phyloP scores from a whole-genome alignment of 192 early-diverging fungal genomes.

The Coemansia sp. region DNA sequence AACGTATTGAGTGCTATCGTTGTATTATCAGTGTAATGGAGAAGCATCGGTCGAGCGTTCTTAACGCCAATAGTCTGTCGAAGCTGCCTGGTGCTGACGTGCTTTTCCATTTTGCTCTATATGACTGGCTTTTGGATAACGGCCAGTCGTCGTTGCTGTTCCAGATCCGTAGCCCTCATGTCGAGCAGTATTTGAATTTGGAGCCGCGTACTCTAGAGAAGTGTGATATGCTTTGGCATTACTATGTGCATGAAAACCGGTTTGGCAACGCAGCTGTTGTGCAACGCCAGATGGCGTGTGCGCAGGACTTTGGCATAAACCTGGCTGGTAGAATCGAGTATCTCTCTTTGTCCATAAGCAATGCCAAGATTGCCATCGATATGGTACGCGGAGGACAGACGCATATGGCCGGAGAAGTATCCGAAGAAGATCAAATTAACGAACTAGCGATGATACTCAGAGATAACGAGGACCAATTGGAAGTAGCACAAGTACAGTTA shows the following conservation, averaged over 20 bases:
- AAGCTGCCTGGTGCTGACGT: conserved; percentile 58
- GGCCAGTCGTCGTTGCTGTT: conserved; percentile 55
- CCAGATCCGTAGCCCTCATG: conserved; percentile 46
- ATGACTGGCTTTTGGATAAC: conserved; percentile 64
- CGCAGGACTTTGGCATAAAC: conserved; percentile 22
- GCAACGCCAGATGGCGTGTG: conserved; percentile 53
- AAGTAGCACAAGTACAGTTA: conserved; percentile 64
- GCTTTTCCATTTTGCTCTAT: conserved; percentile 68
- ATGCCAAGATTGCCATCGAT: conserved; percentile 64
- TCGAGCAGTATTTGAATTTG: conserved; percentile 56
- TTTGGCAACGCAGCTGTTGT: conserved; percentile 63
- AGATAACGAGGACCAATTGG: conserved; percentile 60
- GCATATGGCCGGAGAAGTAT: not conserved
- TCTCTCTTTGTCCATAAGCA: conserved; percentile 64
- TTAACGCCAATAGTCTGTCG: conserved; percentile 15
- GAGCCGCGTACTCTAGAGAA: conserved; percentile 57
- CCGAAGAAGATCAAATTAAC: conserved; percentile 46
- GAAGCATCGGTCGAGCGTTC: conserved; percentile 9
- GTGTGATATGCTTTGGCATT: conserved; percentile 68
- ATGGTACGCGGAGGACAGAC: conserved; percentile 6
- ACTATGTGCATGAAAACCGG: conserved; percentile 62
- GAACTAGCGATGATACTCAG: conserved; percentile 49
- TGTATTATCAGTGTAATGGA: conserved; percentile 44
- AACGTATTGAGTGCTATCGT: conserved; percentile 48
- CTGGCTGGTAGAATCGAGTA: conserved; percentile 62